Evolutionary conservation across 495 filamentous ascomycete genomes (phyloP).

Genomic region (Tuber umbilicatum): DNA sequence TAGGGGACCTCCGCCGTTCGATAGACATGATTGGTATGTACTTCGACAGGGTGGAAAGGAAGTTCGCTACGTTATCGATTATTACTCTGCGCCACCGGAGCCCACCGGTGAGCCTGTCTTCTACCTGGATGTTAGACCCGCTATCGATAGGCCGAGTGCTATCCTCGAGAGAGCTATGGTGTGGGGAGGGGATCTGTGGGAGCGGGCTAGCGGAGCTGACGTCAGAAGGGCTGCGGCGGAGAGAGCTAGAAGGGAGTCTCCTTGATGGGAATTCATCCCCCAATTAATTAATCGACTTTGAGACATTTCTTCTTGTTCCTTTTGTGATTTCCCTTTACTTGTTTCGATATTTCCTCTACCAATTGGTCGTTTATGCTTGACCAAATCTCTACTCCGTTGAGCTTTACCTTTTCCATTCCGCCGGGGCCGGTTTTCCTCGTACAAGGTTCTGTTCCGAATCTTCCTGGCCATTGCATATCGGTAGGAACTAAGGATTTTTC

Average conservation of each 20-base stretch:
- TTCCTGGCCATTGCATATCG: not conserved
- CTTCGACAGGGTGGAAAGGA: constrained; percentile 58
- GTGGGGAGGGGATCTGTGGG: constrained; percentile 94
- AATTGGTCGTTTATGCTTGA: not conserved
- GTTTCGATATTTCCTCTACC: not conserved
- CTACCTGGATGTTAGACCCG: constrained; percentile 92
- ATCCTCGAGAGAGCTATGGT: constrained; percentile 76
- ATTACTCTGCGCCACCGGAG: constrained; percentile 83
- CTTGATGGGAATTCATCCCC: not conserved
- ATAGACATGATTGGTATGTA: constrained; percentile 96
- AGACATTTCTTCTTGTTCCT: not conserved
- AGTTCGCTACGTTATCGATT: constrained; percentile 94
- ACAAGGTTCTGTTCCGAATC: not conserved
- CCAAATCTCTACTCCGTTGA: not conserved
- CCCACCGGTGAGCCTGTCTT: constrained; percentile 90
- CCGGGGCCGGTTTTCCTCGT: not conserved
- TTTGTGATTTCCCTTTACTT: not conserved
- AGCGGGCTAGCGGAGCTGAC: constrained; percentile 70
- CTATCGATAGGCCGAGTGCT: constrained; percentile 71
- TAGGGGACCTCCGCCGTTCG: constrained; percentile 81
- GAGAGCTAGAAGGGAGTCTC: constrained; percentile 16
- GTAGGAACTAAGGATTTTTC: not conserved
- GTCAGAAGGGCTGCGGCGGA: constrained; percentile 45
- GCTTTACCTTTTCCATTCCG: not conserved
- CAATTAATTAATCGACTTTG: not conserved